Evolutionary conservation across 768 basidiomycete genomes (phyloP).

Genomic region (Royoungia palumana): DNA sequence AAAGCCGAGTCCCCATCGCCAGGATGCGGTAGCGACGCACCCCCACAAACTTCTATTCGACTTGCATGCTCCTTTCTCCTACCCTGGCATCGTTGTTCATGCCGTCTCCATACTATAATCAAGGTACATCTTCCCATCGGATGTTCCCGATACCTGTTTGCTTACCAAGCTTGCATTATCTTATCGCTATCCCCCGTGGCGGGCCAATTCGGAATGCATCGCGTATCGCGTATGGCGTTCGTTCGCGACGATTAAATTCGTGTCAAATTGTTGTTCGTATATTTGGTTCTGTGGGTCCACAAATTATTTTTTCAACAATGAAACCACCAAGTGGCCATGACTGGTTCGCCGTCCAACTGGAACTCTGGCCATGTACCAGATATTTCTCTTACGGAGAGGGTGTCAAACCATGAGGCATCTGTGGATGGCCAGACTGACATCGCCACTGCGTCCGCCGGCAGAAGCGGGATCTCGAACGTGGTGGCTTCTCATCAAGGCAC

Average conservation of each 20-base stretch:
- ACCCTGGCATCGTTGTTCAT: neutral
- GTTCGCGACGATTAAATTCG: slow-evolving; percentile 2
- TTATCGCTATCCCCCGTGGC: slow-evolving; percentile 16
- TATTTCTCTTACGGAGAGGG: slow-evolving; percentile 11
- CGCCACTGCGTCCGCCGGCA: slow-evolving; percentile 13
- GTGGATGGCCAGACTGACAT: slow-evolving; percentile 21
- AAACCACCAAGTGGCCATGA: slow-evolving; percentile 25
- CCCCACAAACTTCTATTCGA: neutral
- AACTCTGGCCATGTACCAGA: slow-evolving; percentile 7
- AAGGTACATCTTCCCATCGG: slow-evolving; percentile 14
- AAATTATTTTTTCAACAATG: slow-evolving; percentile 27
- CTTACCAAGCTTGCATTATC: slow-evolving; percentile 24
- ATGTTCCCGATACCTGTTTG: slow-evolving; percentile 6
- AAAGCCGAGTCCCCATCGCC: slow-evolving; percentile 16
- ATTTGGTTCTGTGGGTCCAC: slow-evolving; percentile 36
- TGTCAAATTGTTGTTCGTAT: slow-evolving; percentile 21
- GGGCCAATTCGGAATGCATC: slow-evolving; percentile 10
- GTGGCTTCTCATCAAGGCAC: slow-evolving; percentile 12
- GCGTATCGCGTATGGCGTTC: slow-evolving; percentile 3
- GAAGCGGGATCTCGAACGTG: slow-evolving; percentile 8
- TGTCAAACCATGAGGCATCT: neutral
- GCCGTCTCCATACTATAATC: neutral
- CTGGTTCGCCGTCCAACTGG: slow-evolving; percentile 15
- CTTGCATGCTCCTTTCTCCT: slow-evolving; percentile 3
- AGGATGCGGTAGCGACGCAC: neutral